Percentiles rank a stretch among this genome's conserved stretches.
Conservation (phyloP, 2,329 filamentous ascomycete genomes). For the Penicillium occitanis region DNA sequence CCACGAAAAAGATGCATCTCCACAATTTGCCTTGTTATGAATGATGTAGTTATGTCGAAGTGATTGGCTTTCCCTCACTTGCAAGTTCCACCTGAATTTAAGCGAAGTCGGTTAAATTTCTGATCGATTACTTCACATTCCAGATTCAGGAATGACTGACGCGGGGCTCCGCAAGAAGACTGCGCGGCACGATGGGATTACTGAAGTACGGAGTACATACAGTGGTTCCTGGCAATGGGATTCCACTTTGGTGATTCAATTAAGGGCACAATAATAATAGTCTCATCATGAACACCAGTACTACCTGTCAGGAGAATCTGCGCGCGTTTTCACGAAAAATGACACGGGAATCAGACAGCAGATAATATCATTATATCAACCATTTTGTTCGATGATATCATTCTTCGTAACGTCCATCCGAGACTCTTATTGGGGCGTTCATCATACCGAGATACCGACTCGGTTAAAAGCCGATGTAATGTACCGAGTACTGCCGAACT, state of each 20-base stretch:
- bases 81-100: not conserved
- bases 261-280: not conserved
- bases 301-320: not conserved
- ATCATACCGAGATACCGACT: not conserved
- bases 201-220: not conserved
- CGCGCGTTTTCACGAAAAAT: not conserved
- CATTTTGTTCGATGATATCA: not conserved
- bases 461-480: not conserved
- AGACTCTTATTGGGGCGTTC: not conserved
- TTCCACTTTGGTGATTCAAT: not conserved
- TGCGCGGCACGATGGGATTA: not conserved
- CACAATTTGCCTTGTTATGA: not conserved
- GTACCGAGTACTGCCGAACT: not conserved
- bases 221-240: not conserved
- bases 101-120: not conserved
- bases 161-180: not conserved
- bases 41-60: not conserved
- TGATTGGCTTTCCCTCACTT: not conserved
- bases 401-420: not conserved
- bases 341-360: not conserved
- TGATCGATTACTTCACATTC: not conserved
- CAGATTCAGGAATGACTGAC: not conserved
- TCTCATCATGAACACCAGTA: not conserved
- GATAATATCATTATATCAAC: not conserved
- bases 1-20: not conserved